Conservation (phyloP, 148 eudicot species). For the Salicornia ramosissima region DNA sequence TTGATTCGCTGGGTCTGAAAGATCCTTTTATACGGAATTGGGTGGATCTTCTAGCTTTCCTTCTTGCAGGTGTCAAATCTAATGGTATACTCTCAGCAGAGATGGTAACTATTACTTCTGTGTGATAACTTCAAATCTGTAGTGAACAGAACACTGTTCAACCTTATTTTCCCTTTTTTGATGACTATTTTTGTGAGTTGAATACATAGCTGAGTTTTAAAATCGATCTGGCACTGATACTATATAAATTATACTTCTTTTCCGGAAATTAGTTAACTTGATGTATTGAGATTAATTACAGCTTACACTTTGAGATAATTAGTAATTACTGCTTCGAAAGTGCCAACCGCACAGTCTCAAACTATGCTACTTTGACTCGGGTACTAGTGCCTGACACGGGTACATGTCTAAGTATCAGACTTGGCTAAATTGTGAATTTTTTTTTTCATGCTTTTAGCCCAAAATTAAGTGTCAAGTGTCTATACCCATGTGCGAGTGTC, state of each 20-base stretch:
- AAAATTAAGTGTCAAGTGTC: no score
- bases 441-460: no score
- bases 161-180: neutral
- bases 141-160: no score
- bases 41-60: constrained; percentile 93
- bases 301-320: neutral
- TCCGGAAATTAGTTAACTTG: neutral
- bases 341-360: neutral
- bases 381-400: no score
- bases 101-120: constrained; percentile 61
- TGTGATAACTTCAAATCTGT: constrained; percentile 9
- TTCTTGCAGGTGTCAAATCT: constrained; percentile 96
- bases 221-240: neutral
- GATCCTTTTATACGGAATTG: constrained; percentile 92
- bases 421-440: no score
- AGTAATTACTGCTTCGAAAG: neutral
- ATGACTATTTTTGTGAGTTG: neutral
- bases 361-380: no score
- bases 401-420: no score
- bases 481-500: no score
- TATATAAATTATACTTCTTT: neutral
- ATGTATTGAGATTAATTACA: neutral
- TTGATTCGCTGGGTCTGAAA: constrained; percentile 75
- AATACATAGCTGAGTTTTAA: neutral
- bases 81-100: constrained; percentile 94